These are phyloP conservation scores for Dichomitus squalens DNA, from an alignment of 1,284 basidiomycete species.

Conservation along the genomic window DNA sequence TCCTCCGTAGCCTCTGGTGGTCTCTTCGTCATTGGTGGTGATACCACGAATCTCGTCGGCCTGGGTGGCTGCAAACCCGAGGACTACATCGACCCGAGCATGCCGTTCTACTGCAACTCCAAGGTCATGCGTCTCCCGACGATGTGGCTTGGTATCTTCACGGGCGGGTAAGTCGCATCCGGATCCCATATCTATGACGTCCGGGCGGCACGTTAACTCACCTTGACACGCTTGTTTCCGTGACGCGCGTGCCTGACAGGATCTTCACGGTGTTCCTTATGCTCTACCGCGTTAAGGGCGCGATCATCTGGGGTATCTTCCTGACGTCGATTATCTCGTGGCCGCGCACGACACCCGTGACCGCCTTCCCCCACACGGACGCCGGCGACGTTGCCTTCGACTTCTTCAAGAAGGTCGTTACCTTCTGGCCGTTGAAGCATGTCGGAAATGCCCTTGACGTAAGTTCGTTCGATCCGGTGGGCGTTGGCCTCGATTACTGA, in stretches of 20 bases:
- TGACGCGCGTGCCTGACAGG: constrained; percentile 31
- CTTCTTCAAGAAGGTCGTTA: constrained; percentile 88
- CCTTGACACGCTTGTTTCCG: too few relatives aligned
- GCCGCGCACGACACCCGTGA: constrained; percentile 81
- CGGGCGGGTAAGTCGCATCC: constrained; percentile 66
- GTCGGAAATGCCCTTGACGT: constrained; percentile 69
- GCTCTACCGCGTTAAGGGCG: constrained; percentile 86
- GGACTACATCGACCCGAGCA: constrained; percentile 39
- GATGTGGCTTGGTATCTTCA: constrained; percentile 89
- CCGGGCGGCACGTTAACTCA: not conserved
- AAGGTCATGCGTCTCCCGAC: constrained; percentile 75
- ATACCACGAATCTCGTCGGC: constrained; percentile 72
- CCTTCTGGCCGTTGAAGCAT: constrained; percentile 67
- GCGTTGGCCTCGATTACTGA: not conserved
- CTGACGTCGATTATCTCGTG: constrained; percentile 88
- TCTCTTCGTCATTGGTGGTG: constrained; percentile 78
- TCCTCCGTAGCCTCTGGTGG: constrained; percentile 55
- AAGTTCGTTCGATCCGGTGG: constrained; percentile 32
- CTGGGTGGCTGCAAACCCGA: constrained; percentile 77
- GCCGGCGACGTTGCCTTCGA: constrained; percentile 76
- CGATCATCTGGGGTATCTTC: constrained; percentile 83
- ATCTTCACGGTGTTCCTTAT: constrained; percentile 80
- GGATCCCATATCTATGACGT: not conserved
- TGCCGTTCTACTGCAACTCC: constrained; percentile 65
- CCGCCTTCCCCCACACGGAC: constrained; percentile 78